Evolutionary conservation across 192 early-diverging fungal species (phyloP), one percentile per base, ranked within the genome.

Genomic region (Coemansia sp.): DNA sequence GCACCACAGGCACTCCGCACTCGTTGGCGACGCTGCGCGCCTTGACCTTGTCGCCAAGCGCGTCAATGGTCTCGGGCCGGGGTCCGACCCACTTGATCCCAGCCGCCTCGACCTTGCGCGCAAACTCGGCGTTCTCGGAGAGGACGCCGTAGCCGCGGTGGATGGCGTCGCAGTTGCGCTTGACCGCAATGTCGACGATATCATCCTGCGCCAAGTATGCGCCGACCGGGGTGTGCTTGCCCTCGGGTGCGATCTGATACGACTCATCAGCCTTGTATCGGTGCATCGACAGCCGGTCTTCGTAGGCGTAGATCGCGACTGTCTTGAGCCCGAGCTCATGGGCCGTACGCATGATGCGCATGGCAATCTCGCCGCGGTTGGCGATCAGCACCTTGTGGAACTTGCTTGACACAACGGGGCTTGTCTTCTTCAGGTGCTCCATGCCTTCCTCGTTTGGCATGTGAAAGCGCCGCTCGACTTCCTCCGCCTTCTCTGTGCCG

Each of bases 91-190:
- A 99, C 43, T 91, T 89, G 62, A 99, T 92, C 40, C 94, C 95
- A 14, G 93, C 92, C 4, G 82, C 90, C 62, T 90, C 89, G 38
- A 94, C 92, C 74, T 91, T 92, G 71, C 87, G 84, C 9, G 95
- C 95, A 83, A 99, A 99, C 56, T 84, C 84, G 17, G 95, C 84
- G 71, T 99, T 97, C 79, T 99, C 96, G 34, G 90, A 89, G 41
- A 99, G 82, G 84, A 99, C 97, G 35, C 96, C 96, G 77, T 99
- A 99, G 53, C 95, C 94, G 29, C 95, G 96, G 66, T 97, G 96
- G 76, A 98, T 93, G 73, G 89, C 92, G 63, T 85, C 88, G 61
- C 91, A 92, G 70, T 88, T 86, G 52, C 87, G 88, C 63, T 85
- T 70, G 58, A 91, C 87, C 20, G 95, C 96, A 70, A 96, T 93